phyloP scores from a whole-genome alignment of 441 rosid species.

The Capsella rubella region DNA sequence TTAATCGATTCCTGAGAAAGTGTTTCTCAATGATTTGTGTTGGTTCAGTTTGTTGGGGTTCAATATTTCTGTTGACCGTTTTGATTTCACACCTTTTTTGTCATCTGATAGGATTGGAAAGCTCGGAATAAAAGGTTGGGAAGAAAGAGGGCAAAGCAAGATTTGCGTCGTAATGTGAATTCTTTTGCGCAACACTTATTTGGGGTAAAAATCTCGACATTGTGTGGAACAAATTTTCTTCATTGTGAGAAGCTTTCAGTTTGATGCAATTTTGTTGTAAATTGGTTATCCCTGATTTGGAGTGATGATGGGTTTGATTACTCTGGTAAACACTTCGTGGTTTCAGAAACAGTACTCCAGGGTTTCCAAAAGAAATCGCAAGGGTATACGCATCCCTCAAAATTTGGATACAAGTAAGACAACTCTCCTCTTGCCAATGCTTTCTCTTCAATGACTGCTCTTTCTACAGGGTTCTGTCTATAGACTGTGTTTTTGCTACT shows the following conservation, averaged over 20 bases:
- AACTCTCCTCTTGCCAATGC: slow-evolving; percentile 16
- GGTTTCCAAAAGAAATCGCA: slow-evolving; percentile 49
- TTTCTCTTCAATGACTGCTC: neutral
- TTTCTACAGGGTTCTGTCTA: neutral
- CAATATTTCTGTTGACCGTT: neutral
- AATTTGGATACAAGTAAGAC: slow-evolving; percentile 61
- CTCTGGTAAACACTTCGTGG: slow-evolving; percentile 65
- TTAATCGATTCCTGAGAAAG: neutral
- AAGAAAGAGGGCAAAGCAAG: slow-evolving; percentile 55
- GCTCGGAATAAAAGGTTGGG: slow-evolving; percentile 58
- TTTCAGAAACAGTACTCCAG: slow-evolving; percentile 55
- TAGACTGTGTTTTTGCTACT: neutral
- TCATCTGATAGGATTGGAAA: slow-evolving; percentile 38
- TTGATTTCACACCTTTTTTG: slow-evolving; percentile 1
- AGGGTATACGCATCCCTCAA: slow-evolving; percentile 47
- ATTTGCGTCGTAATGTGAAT: slow-evolving; percentile 55
- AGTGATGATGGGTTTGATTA: slow-evolving; percentile 53
- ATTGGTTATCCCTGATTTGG: slow-evolving; percentile 53
- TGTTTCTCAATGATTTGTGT: neutral
- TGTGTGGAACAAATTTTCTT: slow-evolving; percentile 39
- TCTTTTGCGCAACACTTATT: slow-evolving; percentile 52
- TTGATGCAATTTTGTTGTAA: slow-evolving; percentile 1
- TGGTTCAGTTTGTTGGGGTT: neutral
- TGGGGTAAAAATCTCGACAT: slow-evolving; percentile 18
- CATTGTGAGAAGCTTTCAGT: slow-evolving; percentile 11